Base-by-base conservation (phyloP, 2,329 filamentous ascomycete genomes). In the Neonectria magnoliae region DNA sequence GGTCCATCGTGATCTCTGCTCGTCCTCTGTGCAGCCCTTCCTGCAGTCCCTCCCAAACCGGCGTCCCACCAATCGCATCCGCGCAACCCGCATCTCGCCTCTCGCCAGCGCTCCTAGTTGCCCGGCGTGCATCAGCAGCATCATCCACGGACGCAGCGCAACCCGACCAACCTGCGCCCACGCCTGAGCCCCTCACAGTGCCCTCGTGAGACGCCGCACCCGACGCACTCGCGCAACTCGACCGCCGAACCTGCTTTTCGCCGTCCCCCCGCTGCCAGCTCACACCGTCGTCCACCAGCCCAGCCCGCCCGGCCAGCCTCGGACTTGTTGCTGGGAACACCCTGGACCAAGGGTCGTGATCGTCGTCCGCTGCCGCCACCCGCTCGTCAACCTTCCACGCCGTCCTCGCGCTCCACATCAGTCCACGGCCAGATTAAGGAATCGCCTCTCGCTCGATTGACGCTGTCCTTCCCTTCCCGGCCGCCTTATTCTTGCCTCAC, bases 351-450 rank as follows among this genome's bases (percentile, higher is more conserved):
- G 68, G 63, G 67, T 67, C 64, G 68, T 68, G 72, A 74, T 75
- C 72, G 64, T 64, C 70, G 55, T 63, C 57, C 61, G 50, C 66
- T 73, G 63, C 68, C 62, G 65, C 66, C 71, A 68, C 71, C 66
- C 61, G 70, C 62, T 68, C 52, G 62, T 64, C 56, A 31, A 61
- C 58, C 55, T 68, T 57, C 54, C 51, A 63, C 68, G 64, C 59
- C 62, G 61, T 67, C 71, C 64, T 69, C 70, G 62, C 57, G 70
- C 66, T 74, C 72, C 72, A 74, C 72, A 74, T 73, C 72, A 74
- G 72, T 65, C 72, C 71, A 72, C 67, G 68, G 56, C 68, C 58
- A 65, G 64, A 71, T 71, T 66, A 66, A 66, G 73, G 68, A 72
- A 72, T 65, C 65, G 52, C 61, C 48, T 41, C 25, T 45, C 27